Evolutionary conservation across 2,329 filamentous ascomycete species (phyloP), one percentile per base, ranked within the genome.

Genomic region (Didymella pinodella): DNA sequence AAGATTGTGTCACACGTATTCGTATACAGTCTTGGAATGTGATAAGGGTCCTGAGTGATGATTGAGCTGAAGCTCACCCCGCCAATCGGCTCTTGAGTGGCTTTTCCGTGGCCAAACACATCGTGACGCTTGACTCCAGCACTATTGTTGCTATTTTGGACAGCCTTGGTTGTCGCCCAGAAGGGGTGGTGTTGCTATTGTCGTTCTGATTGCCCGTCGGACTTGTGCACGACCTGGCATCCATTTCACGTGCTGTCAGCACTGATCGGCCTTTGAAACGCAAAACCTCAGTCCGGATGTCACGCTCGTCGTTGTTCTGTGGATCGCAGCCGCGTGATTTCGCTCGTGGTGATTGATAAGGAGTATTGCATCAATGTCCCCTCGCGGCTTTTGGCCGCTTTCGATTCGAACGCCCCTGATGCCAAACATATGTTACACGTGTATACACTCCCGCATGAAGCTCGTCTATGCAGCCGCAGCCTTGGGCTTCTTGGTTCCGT

Each of bases 401-500:
- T 54, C 29, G 28, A 57, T 52, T 54, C 22, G 28, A 74, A 70
- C 68, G 67, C 69, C 69, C 48, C 51, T 47, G 38, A 70, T 73
- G 66, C 68, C 57, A 55, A 52, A 61, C 59, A 58, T 66, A 71
- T 70, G 49, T 61, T 74, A 74, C 67, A 73, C 22, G 48, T 61
- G 63, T 69, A 48, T 67, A 66, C 61, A 69, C 28, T 54, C 45
- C 53, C 43, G 20, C 54, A 55, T 49, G 52, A 29, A 29, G 26
- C 14, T 57, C 44, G 44, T 43, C 64, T 61, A 74, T 50, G 69
- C 68, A 44, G 70, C 68, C 1, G 69, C 63, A 38, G 58, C 48
- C 89, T 98, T 98, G 0, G 95, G 94, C 83, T 97, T 98, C 88
- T 99, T 99, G 48, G 95, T 96, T 61, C 95, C 95, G 76, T 97